These are phyloP conservation scores for Athelia psychrophila DNA, from an alignment of 1,284 basidiomycete species.

Conservation along the genomic window DNA sequence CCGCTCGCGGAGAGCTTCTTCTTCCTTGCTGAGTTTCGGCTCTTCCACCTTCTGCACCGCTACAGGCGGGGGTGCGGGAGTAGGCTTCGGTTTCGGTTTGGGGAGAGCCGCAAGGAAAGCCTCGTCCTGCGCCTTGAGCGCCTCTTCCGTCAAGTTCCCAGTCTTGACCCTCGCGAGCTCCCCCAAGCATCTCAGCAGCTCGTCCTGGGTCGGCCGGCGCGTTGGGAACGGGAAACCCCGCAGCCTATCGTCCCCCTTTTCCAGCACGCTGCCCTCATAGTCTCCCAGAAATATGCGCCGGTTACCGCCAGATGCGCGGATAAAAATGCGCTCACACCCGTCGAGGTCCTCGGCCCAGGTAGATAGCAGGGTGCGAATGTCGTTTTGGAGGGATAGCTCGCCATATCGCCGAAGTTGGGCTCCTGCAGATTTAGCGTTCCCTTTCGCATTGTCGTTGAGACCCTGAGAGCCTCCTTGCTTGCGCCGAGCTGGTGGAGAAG, in stretches of 20 bases:
- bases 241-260: slow-evolving; percentile 73
- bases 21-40: slow-evolving; percentile 72
- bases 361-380: slow-evolving; percentile 77
- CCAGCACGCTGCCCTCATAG: slow-evolving; percentile 68
- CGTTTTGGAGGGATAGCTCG: slow-evolving; percentile 87
- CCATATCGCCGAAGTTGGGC: slow-evolving; percentile 94
- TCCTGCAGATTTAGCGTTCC: slow-evolving; percentile 92
- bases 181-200: slow-evolving; percentile 83
- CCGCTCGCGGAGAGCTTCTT: slow-evolving; percentile 73
- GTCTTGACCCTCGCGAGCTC: slow-evolving; percentile 88
- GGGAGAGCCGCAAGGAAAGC: slow-evolving; percentile 84
- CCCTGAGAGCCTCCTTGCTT: slow-evolving; percentile 98
- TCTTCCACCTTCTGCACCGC: slow-evolving; percentile 45
- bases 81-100: slow-evolving; percentile 58
- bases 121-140: slow-evolving; percentile 82
- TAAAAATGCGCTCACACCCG: slow-evolving; percentile 83
- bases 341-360: slow-evolving; percentile 87
- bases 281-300: slow-evolving; percentile 81
- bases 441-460: slow-evolving; percentile 90
- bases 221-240: slow-evolving; percentile 94
- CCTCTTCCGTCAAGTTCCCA: slow-evolving; percentile 84
- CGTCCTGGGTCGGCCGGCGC: slow-evolving; percentile 90
- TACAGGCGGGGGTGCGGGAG: slow-evolving; percentile 24
- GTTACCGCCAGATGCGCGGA: slow-evolving; percentile 84
- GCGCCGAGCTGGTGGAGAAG: slow-evolving; percentile 65